Evolutionary conservation across 768 basidiomycete species (phyloP).

Genomic region (Tubosaeta sp.): DNA sequence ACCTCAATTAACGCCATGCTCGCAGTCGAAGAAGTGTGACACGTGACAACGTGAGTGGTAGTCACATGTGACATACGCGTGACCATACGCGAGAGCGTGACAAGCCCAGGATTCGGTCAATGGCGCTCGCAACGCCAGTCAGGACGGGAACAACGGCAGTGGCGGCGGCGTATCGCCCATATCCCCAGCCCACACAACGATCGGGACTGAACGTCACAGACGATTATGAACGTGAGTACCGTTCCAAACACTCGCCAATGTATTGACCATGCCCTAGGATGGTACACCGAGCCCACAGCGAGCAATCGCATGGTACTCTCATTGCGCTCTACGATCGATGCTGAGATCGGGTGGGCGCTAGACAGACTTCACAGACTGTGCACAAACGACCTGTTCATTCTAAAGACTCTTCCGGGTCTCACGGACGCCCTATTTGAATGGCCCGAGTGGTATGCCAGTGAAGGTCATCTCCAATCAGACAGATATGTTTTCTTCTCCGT

Average conservation of each 20-base stretch:
- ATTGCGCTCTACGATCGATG: slow-evolving; percentile 73
- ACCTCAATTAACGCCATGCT: slow-evolving; percentile 57
- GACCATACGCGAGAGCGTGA: slow-evolving; percentile 16
- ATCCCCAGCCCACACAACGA: slow-evolving; percentile 19
- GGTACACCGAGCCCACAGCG: slow-evolving; percentile 78
- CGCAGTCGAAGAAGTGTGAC: slow-evolving; percentile 7
- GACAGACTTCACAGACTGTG: slow-evolving; percentile 80
- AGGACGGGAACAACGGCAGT: slow-evolving; percentile 19
- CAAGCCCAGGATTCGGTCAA: slow-evolving; percentile 12
- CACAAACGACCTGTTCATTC: slow-evolving; percentile 70
- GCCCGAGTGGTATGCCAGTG: slow-evolving; percentile 78
- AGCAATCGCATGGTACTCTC: slow-evolving; percentile 91
- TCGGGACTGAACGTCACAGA: slow-evolving; percentile 51
- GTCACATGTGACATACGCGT: slow-evolving; percentile 22
- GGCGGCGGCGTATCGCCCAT: slow-evolving; percentile 23
- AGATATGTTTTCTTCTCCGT: slow-evolving; percentile 51
- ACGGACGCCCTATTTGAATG: slow-evolving; percentile 82
- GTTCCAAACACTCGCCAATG: background rate
- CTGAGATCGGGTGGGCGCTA: slow-evolving; percentile 87
- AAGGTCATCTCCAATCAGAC: slow-evolving; percentile 51
- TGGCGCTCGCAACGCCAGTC: slow-evolving; percentile 30
- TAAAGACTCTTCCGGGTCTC: slow-evolving; percentile 71
- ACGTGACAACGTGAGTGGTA: background rate
- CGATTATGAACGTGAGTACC: slow-evolving; percentile 68
- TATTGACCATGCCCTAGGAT: slow-evolving; percentile 44